phyloP scores from a whole-genome alignment of 371 early-diverging fungal genomes.

The Fennellomyces sp. region DNA sequence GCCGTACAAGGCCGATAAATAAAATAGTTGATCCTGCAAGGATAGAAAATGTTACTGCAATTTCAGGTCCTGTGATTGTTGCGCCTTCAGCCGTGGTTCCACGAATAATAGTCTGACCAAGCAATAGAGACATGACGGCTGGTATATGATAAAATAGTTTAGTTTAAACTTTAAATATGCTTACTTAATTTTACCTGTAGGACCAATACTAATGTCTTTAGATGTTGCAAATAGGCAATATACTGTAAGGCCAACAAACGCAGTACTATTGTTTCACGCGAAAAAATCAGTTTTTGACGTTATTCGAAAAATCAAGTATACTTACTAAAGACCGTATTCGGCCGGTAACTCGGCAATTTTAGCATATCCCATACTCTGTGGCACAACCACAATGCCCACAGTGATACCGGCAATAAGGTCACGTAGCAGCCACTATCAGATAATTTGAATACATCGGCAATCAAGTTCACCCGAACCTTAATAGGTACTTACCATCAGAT shows the following conservation, averaged over 20 bases:
- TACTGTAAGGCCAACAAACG: constrained; percentile 75
- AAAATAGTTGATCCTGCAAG: constrained; percentile 67
- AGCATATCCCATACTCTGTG: constrained; percentile 87
- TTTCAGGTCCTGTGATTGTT: constrained; percentile 18
- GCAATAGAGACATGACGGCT: constrained; percentile 82
- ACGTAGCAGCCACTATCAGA: constrained; percentile 69
- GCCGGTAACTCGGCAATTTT: constrained; percentile 80
- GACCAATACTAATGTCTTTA: constrained; percentile 87
- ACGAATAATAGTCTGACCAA: constrained; percentile 68
- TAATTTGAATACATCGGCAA: background rate
- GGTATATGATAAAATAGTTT: constrained; percentile 13
- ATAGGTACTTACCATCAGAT: constrained; percentile 31
- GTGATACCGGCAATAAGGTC: constrained; percentile 89
- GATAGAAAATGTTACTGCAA: constrained; percentile 62
- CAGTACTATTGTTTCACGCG: constrained; percentile 27
- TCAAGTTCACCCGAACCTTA: background rate
- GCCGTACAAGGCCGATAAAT: constrained; percentile 73
- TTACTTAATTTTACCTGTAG: constrained; percentile 50
- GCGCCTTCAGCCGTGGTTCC: constrained; percentile 35
- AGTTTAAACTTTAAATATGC: background rate
- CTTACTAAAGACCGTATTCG: constrained; percentile 87
- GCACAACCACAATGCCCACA: constrained; percentile 84
- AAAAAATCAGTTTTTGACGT: background rate
- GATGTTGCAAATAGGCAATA: constrained; percentile 85
- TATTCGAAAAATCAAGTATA: background rate